These are phyloP conservation scores for Penicillium verhagenii DNA, from an alignment of 495 filamentous ascomycete genomes.

Conservation along the genomic window DNA sequence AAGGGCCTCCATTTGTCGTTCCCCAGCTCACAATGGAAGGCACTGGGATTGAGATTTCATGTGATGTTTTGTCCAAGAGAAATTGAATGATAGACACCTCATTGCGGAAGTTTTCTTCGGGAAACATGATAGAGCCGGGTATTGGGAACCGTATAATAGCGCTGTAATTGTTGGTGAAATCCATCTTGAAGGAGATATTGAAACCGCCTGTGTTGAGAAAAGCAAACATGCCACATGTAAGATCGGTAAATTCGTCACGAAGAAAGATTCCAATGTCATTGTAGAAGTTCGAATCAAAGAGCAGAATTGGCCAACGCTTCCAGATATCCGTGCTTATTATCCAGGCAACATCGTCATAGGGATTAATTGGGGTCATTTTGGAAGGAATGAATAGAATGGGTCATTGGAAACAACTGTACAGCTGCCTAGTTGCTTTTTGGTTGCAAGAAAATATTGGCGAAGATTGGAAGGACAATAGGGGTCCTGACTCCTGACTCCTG, in stretches of 20 bases:
- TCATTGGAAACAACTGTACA: too few relatives aligned
- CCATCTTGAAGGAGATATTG: slow-evolving; percentile 21
- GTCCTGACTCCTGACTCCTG: too few relatives aligned
- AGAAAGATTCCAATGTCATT: slow-evolving; percentile 9
- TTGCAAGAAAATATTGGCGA: too few relatives aligned
- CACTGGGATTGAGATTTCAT: slow-evolving; percentile 27
- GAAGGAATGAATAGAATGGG: too few relatives aligned
- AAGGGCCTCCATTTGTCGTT: slow-evolving; percentile 18
- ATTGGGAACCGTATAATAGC: slow-evolving; percentile 20
- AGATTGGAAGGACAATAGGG: too few relatives aligned
- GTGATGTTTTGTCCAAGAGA: slow-evolving; percentile 29
- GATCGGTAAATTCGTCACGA: slow-evolving; percentile 6
- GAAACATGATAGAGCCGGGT: slow-evolving; percentile 23
- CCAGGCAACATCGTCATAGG: slow-evolving; percentile 23
- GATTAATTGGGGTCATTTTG: too few relatives aligned
- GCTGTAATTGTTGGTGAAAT: slow-evolving; percentile 15
- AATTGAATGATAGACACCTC: slow-evolving; percentile 45
- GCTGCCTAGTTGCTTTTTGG: too few relatives aligned
- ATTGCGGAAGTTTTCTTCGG: slow-evolving; percentile 36
- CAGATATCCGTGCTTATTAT: slow-evolving; percentile 10
- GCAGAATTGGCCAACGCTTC: slow-evolving; percentile 15
- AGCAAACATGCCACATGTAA: background rate
- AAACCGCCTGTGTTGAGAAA: slow-evolving; percentile 7
- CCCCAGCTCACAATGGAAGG: slow-evolving; percentile 37
- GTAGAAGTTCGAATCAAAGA: slow-evolving; percentile 4